These are phyloP conservation scores for Mycosarcoma mackinlayi DNA, from an alignment of 1,284 basidiomycete species.

Conservation along the genomic window DNA sequence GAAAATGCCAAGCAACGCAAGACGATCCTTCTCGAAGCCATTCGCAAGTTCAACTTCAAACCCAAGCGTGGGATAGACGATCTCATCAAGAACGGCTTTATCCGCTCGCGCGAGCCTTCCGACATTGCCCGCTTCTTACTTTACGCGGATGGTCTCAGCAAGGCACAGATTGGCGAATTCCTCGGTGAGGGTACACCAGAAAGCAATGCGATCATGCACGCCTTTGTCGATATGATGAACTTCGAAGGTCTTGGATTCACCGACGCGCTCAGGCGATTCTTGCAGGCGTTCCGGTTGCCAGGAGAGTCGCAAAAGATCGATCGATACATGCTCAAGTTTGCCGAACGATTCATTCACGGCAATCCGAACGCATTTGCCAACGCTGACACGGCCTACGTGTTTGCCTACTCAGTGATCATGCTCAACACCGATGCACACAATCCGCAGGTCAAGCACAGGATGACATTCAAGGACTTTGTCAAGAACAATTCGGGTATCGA, in stretches of 20 bases:
- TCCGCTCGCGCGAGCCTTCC: conserved; percentile 78
- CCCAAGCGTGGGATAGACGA: conserved; percentile 88
- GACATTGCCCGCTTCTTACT: conserved; percentile 90
- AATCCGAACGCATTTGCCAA: conserved; percentile 66
- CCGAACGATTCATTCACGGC: conserved; percentile 65
- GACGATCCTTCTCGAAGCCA: conserved; percentile 91
- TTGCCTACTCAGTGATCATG: conserved; percentile 69
- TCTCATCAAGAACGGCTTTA: conserved; percentile 88
- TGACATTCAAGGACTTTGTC: conserved; percentile 67
- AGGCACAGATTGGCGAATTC: conserved; percentile 97
- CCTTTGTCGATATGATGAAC: conserved; percentile 68
- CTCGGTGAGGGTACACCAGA: conserved; percentile 74
- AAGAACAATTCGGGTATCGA: conserved; percentile 68
- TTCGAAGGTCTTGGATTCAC: conserved; percentile 64
- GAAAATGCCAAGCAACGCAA: conserved; percentile 98
- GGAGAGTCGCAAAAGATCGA: conserved; percentile 69
- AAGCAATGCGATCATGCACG: conserved; percentile 68
- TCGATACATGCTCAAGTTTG: conserved; percentile 68
- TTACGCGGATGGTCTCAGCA: conserved; percentile 90
- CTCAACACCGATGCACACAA: conserved; percentile 68
- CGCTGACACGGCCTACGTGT: conserved; percentile 68
- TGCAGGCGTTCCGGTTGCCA: conserved; percentile 67
- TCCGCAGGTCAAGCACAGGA: conserved; percentile 67
- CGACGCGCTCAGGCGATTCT: conserved; percentile 63
- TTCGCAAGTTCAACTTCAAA: conserved; percentile 98